Percentiles rank a stretch among this genome's conserved stretches.
These are phyloP conservation scores for Nyctanthes arbortristis DNA, from an alignment of 257 asterid genomes.

Conservation along the genomic window DNA sequence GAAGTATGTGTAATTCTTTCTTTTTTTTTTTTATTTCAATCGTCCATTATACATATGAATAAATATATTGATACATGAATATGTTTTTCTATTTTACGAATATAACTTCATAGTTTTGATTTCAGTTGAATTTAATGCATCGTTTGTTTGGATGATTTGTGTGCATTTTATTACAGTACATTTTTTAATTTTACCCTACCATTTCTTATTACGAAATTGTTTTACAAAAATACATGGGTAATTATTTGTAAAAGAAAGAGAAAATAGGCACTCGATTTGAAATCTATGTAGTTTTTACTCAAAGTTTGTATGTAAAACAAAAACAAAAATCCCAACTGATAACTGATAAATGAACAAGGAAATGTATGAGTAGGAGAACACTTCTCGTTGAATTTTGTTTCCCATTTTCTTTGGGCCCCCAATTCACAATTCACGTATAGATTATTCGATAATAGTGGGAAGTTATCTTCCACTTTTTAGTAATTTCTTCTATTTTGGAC, in stretches of 20 bases:
- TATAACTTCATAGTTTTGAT: slow-evolving; percentile 14
- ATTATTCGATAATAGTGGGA: not conserved
- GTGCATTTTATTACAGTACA: not conserved
- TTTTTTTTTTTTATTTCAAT: not conserved
- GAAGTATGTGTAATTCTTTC: slow-evolving; percentile 23
- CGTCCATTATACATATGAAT: too few relatives aligned
- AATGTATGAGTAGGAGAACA: not conserved
- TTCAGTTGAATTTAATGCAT: slow-evolving; percentile 7
- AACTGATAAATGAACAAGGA: not conserved
- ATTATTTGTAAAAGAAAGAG: too few relatives aligned
- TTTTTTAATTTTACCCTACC: not conserved
- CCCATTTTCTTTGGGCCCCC: not conserved
- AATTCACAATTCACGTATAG: not conserved
- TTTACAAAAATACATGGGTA: too few relatives aligned
- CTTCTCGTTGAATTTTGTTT: not conserved
- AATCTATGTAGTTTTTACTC: too few relatives aligned
- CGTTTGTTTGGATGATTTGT: slow-evolving; percentile 1
- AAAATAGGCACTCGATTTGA: too few relatives aligned
- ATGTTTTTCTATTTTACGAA: not conserved
- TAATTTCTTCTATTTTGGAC: too few relatives aligned
- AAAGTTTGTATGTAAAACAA: not conserved
- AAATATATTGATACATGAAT: not conserved
- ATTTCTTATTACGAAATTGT: not conserved
- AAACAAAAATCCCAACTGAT: not conserved
- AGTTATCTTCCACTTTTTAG: not conserved